Base-by-base conservation (phyloP, 768 basidiomycete genomes). In the Trametes cingulata region DNA sequence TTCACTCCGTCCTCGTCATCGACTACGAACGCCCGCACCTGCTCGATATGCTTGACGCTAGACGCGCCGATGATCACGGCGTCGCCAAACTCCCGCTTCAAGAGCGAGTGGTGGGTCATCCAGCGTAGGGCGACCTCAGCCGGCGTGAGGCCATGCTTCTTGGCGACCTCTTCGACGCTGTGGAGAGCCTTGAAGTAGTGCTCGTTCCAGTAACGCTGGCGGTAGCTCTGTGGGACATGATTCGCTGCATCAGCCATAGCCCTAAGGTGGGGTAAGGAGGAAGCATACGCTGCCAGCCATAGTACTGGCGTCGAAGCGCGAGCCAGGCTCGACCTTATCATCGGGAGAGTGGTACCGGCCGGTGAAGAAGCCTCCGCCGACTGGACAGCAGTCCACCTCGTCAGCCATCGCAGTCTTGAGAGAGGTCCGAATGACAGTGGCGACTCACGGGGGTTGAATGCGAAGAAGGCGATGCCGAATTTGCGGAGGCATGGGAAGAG, bases 41-140 rank as follows among this genome's bases (percentile, higher is more conserved):
- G 74, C 68, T 86, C 78, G 47, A 86, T 80, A 64, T 88, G 86
- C 29, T 75, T 73, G 62, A 82, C 49, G 57, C 77, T 83, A 3
- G 81, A 83, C 27, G 85, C 86, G n/a, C 86, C 86, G 64, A 89
- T 86, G 57, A 88, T 72, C 57, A 87, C 73, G 20, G 80, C 70
- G 64, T 84, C 81, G 12, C 81, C 78, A 22, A 74, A 65, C 62
- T 83, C 81, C 8, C 77, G 71, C 64, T 79, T 75, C 65, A 80
- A 66, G 39, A 73, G 65, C 19, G 78, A 80, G 67, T 83, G 82
- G 67, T 82, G 78, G 33, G 74, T 72, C 50, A 78, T 61, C 82
- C 82, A 83, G 42, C 82, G 72, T 6, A 82, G 70, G 1, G 80
- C 67, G 47, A 75, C 65, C 60, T 81, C 79, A 6, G 77, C 67